These are phyloP conservation scores for Protomyces gravidus DNA, from an alignment of 1,139 yeast genomes.

Conservation along the genomic window DNA sequence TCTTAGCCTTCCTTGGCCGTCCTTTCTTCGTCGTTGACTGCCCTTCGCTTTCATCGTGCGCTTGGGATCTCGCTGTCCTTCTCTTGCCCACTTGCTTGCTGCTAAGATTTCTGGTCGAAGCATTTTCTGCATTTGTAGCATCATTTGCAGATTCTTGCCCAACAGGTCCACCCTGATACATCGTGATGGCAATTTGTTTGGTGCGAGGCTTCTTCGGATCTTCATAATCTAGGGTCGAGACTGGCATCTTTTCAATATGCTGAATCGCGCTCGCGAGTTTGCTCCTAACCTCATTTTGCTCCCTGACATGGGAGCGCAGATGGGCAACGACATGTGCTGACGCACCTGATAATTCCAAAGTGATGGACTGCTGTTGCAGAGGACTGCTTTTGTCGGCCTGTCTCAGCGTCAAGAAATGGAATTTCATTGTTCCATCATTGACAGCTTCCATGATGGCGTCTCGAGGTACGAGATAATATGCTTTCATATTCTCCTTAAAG, in stretches of 20 bases:
- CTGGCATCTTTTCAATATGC: slow-evolving; percentile 18
- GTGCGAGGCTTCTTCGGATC: neutral
- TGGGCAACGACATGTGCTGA: neutral
- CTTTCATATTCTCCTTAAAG: slow-evolving; percentile 9
- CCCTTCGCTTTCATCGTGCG: too few relatives aligned
- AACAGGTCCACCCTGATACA: neutral
- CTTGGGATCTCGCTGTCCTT: too few relatives aligned
- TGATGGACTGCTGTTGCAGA: slow-evolving; percentile 22
- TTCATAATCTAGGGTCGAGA: neutral
- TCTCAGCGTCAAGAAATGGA: slow-evolving; percentile 21
- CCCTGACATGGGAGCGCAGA: slow-evolving; percentile 14
- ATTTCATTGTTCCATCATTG: neutral
- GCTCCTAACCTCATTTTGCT: slow-evolving; percentile 12
- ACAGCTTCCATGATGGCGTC: slow-evolving; percentile 10
- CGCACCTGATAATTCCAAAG: neutral
- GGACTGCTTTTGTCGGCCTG: slow-evolving; percentile 6
- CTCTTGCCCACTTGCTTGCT: too few relatives aligned
- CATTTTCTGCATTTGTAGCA: too few relatives aligned
- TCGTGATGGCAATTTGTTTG: neutral
- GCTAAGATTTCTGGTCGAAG: too few relatives aligned
- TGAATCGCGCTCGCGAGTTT: slow-evolving; percentile 18
- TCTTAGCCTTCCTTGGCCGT: too few relatives aligned
- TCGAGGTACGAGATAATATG: slow-evolving; percentile 13
- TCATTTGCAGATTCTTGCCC: too few relatives aligned
- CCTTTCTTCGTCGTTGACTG: too few relatives aligned